Evolutionary conservation across 805 yeast genomes (phyloP), one percentile per base, ranked within the genome.

Genomic region (Wickerhamiella kurtzmanii): DNA sequence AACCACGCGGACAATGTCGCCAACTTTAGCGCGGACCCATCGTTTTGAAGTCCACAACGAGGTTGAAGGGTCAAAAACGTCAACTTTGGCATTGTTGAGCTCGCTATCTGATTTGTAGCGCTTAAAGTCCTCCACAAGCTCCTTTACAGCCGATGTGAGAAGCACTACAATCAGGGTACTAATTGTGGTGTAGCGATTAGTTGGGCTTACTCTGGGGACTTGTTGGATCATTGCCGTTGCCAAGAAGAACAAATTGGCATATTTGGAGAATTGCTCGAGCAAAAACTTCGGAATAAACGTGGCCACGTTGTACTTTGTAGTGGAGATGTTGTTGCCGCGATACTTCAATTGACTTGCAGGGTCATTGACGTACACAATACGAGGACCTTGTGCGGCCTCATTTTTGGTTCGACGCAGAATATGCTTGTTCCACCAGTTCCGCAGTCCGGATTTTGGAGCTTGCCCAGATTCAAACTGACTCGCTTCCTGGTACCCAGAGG

Each of bases 261-360:
- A 94, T 64, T 89, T 92, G 51, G 96, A 84, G 65, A 92, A 94
- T 65, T 92, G 98, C 68, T 92, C 98, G 57, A 87, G 86, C 53
- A 92, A 66, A 60, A 92, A 92, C 64, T 94, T 94, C 19, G 98
- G 98, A 43, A 92, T 53, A 58, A 92, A 92, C 0, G 98, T 94
- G 20, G 92, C 94, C 49, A 79, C 65, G 61, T 92, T 94, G 68
- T 94, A 92, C 62, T 92, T 92, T 11, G 98, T 88, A 3, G 99
- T 94, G 22, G 94, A 82, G 53, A 92, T 80, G 61, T 88, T 88
- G 64, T 92, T 92, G 49, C 79, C 88, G 48, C 74, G 71, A 65
- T 75, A 89, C 2, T 79, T 71, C 47, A 46, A 48, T 50, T 69
- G 70, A 57, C 84, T 84, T 8, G 76, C 70, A 36, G 69, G 69